phyloP scores from a whole-genome alignment of 805 yeast species.

The Kluyveromyces starmeri region DNA sequence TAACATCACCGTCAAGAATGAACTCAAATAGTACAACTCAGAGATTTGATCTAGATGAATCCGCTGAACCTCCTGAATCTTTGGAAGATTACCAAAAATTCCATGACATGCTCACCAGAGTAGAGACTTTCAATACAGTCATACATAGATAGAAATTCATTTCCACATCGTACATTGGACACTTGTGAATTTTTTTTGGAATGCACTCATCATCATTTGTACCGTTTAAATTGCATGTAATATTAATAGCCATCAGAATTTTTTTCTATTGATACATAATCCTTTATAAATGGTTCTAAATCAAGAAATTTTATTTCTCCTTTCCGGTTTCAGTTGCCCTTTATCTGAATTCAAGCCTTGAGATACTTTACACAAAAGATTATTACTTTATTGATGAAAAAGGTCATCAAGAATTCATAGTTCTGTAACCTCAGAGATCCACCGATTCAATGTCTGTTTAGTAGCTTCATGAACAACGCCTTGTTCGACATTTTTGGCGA shows the following conservation, averaged over 20 bases:
- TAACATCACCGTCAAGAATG: neutral
- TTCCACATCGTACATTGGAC: too few species aligned
- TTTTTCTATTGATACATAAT: too few species aligned
- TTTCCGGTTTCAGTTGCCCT: neutral
- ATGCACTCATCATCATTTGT: too few species aligned
- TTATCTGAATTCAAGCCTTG: neutral
- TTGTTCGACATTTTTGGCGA: slow-evolving; percentile 29
- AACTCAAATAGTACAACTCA: neutral
- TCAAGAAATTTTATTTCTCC: too few species aligned
- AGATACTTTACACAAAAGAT: slow-evolving; percentile 1
- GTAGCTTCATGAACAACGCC: slow-evolving; percentile 29
- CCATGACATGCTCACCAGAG: slow-evolving; percentile 6
- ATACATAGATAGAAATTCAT: slow-evolving; percentile 11
- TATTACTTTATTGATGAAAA: too few species aligned
- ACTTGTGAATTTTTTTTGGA: too few species aligned
- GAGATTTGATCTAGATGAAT: slow-evolving; percentile 2
- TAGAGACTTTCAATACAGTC: slow-evolving; percentile 12
- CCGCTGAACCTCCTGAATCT: slow-evolving; percentile 5
- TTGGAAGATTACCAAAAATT: slow-evolving; percentile 1
- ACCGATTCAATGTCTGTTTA: slow-evolving; percentile 19
- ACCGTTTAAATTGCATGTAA: neutral
- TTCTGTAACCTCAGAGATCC: slow-evolving; percentile 29
- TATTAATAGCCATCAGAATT: neutral
- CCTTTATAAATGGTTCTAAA: too few species aligned
- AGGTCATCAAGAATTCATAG: slow-evolving; percentile 5